phyloP scores from a whole-genome alignment of 306 rosid species.

The Cicer cuneatum region DNA sequence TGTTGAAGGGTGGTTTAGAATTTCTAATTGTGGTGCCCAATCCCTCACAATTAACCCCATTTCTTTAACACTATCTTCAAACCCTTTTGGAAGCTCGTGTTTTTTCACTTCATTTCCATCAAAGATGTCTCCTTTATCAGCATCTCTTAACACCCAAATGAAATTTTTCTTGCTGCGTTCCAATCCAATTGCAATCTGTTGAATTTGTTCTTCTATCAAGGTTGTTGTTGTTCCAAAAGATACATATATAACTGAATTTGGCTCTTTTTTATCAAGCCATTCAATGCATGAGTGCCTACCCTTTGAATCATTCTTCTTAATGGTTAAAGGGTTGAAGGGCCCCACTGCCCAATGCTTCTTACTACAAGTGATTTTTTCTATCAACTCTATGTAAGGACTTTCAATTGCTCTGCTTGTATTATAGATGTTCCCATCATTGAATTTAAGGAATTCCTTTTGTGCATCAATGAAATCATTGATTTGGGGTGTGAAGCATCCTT shows the following conservation, averaged over 20 bases:
- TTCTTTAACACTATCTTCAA: conserved; percentile 24
- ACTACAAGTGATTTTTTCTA: conserved; percentile 21
- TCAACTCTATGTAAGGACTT: conserved; percentile 46
- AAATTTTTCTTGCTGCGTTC: conserved; percentile 57
- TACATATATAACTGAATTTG: conserved; percentile 60
- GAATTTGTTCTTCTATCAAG: conserved; percentile 48
- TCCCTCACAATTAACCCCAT: conserved; percentile 38
- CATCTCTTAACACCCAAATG: conserved; percentile 56
- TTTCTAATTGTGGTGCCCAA: conserved; percentile 49
- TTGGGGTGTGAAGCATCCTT: conserved; percentile 50
- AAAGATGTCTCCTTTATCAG: conserved; percentile 59
- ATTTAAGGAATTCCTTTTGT: conserved; percentile 22
- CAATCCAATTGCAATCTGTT: conserved; percentile 62
- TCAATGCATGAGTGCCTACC: conserved; percentile 36
- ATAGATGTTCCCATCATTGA: conserved; percentile 48
- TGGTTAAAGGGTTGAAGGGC: conserved; percentile 55
- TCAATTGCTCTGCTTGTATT: conserved; percentile 58
- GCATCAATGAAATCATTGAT: conserved; percentile 23
- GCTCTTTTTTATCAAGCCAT: conserved; percentile 48
- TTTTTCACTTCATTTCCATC: conserved; percentile 34
- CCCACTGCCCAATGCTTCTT: conserved; percentile 65
- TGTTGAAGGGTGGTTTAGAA: conserved; percentile 42
- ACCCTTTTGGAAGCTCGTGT: conserved; percentile 38
- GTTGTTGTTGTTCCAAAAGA: conserved; percentile 70
- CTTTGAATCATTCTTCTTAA: conserved; percentile 30